phyloP scores from a whole-genome alignment of 768 basidiomycete species.

The Mycena amicta region DNA sequence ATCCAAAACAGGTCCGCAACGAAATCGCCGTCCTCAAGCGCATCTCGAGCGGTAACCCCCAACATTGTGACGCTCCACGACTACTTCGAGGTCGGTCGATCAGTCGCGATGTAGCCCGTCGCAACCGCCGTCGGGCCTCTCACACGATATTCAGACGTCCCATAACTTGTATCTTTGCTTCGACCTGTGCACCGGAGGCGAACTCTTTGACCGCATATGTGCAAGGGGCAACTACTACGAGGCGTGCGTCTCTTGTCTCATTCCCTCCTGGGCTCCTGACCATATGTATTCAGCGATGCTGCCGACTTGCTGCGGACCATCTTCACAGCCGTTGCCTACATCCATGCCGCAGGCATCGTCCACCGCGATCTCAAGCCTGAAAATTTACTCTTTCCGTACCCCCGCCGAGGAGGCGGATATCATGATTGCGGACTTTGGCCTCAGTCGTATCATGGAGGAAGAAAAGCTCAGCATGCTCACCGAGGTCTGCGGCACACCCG shows the following conservation, averaged over 20 bases:
- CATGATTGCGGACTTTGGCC: constrained; percentile 96
- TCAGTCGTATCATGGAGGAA: constrained; percentile 89
- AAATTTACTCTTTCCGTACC: constrained; percentile 92
- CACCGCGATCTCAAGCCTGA: constrained; percentile 98
- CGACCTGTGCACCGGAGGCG: constrained; percentile 94
- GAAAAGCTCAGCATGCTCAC: constrained; percentile 86
- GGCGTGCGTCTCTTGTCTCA: constrained; percentile 52
- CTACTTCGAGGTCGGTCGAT: constrained; percentile 81
- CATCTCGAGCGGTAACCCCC: constrained; percentile 83
- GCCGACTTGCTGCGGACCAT: constrained; percentile 87
- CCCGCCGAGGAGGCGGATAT: constrained; percentile 89
- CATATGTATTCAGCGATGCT: constrained; percentile 65
- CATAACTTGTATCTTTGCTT: constrained; percentile 94
- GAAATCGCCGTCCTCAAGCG: constrained; percentile 95
- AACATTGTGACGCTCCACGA: constrained; percentile 95
- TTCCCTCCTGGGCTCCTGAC: background rate
- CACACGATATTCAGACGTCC: constrained; percentile 61
- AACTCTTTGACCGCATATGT: constrained; percentile 98
- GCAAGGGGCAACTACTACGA: constrained; percentile 97
- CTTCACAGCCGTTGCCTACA: constrained; percentile 84
- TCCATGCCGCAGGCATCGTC: constrained; percentile 90
- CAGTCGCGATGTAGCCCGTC: background rate
- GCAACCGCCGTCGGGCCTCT: too few relatives aligned
- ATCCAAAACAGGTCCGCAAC: constrained; percentile 95
- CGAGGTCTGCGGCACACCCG: constrained; percentile 95